Percentiles rank a stretch among this genome's conserved stretches.
phyloP scores from a whole-genome alignment of 192 early-diverging fungal genomes.

The Coemansia sp. region DNA sequence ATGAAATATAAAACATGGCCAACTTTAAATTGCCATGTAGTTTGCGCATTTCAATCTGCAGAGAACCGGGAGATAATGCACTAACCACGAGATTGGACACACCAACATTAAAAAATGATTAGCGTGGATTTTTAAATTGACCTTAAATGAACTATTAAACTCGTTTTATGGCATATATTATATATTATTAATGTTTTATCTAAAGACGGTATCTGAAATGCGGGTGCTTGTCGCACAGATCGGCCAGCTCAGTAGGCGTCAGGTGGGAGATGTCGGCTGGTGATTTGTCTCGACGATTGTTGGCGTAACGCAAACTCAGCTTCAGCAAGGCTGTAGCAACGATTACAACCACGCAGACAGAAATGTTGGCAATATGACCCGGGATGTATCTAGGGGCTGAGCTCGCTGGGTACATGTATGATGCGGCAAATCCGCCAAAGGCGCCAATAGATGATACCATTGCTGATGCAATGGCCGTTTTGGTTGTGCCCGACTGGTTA shows the following conservation, averaged over 20 bases:
- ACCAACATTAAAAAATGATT: too few species aligned
- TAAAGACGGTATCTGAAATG: not conserved
- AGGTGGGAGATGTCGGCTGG: not conserved
- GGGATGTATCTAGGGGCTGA: constrained; percentile 2
- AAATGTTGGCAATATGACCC: constrained; percentile 4
- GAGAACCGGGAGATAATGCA: too few species aligned
- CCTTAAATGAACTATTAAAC: too few species aligned
- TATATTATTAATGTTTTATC: too few species aligned
- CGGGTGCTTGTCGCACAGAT: constrained; percentile 3
- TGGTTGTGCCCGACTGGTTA: constrained; percentile 6
- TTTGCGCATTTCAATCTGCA: too few species aligned
- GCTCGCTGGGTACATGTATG: constrained; percentile 4
- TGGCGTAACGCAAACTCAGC: not conserved
- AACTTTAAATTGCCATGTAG: too few species aligned
- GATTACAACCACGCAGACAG: not conserved
- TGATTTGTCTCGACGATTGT: not conserved
- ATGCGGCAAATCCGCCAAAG: constrained; percentile 6
- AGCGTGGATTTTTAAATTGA: too few species aligned
- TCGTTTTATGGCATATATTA: too few species aligned
- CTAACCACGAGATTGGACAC: too few species aligned
- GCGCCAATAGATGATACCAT: constrained; percentile 9
- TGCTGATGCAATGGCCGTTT: constrained; percentile 1
- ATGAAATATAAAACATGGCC: too few species aligned
- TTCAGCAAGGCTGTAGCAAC: not conserved
- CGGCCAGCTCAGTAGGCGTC: not conserved